These are phyloP conservation scores for Podospora comata DNA, from an alignment of 495 filamentous ascomycete genomes.

Conservation along the genomic window DNA sequence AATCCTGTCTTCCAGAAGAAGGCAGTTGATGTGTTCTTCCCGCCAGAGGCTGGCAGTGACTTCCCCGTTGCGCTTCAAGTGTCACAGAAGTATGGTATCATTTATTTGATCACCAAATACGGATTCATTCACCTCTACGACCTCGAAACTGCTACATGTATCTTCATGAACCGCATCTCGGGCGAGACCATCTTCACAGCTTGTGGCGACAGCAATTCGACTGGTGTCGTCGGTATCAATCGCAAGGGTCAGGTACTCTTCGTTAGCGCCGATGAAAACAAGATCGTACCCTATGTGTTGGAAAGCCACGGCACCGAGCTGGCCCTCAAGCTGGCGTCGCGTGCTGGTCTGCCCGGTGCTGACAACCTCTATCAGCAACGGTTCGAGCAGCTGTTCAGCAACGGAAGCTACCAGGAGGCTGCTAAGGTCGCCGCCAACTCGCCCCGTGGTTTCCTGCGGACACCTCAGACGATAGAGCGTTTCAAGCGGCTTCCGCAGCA, in stretches of 20 bases:
- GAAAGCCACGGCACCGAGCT: constrained; percentile 88
- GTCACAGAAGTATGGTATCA: constrained; percentile 88
- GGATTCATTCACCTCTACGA: constrained; percentile 99
- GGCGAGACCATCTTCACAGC: constrained; percentile 99
- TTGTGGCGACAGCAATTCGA: constrained; percentile 74
- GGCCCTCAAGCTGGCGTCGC: constrained; percentile 91
- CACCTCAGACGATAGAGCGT: constrained; percentile 85
- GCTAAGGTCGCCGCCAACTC: constrained; percentile 96
- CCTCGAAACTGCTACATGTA: constrained; percentile 91
- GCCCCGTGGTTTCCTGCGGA: constrained; percentile 90
- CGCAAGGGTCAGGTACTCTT: constrained; percentile 94
- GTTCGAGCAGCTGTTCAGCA: constrained; percentile 77
- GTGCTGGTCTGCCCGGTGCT: constrained; percentile 88
- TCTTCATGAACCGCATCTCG: constrained; percentile 99
- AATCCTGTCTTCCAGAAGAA: constrained; percentile 91
- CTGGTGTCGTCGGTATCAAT: constrained; percentile 92
- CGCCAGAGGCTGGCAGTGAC: constrained; percentile 87
- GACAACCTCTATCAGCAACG: constrained; percentile 92
- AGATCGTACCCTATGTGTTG: constrained; percentile 87
- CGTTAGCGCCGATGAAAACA: constrained; percentile 87
- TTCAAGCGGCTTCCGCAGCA: constrained; percentile 82
- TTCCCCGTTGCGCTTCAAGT: constrained; percentile 99
- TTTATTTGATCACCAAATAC: constrained; percentile 97
- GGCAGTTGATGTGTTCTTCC: constrained; percentile 96
- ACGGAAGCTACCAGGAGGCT: constrained; percentile 77